Evolutionary conservation across 805 yeast species (phyloP), one percentile per base, ranked within the genome.

Genomic region (Ogataea polymorpha): DNA sequence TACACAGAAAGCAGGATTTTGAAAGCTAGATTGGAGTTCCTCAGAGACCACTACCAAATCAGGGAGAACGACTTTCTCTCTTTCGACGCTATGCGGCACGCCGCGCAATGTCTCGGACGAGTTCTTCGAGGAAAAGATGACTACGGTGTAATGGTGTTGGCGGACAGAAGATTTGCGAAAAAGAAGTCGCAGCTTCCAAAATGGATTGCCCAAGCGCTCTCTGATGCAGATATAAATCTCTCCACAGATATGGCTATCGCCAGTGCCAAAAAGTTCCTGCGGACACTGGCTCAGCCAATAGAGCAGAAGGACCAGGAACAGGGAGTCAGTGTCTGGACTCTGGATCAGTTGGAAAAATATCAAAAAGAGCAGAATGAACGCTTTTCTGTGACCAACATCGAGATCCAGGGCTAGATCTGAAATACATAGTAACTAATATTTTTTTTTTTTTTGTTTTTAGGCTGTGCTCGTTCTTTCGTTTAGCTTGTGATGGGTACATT

Each of bases 71-170:
- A 93, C 56, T 93, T 93, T 59, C 62, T 93, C 27, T 90, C 98
- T 9, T 93, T 93, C 72, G 99, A 93, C 65, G 99, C 99, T 11
- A 93, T 93, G 99, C 79, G 99, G 59, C 99, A 93, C 67, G 99
- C 98, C 4, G 98, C 99, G 0, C 99, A 93, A 63, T 93, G 99
- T 66, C 67, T 93, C 56, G 99, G 99, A 9, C 80, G 99, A 59
- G 99, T 93, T 40, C 68, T 93, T 48, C 79, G 99, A 68, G 99
- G 99, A 51, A 93, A 93, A 61, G 97, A 93, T 59, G 99, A 93
- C 68, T 93, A 93, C 62, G 99, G 99, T 48, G 85, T 93, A 52
- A 93, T 93, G 99, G 97, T 93, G 31, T 67, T 93, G 46, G 99
- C 99, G 0, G 99, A 93, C 62, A 72, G 96, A 51, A 73, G 99